Evolutionary conservation across 352 stramenopile genomes (phyloP).

Genomic region (Phytophthora sansomeana): DNA sequence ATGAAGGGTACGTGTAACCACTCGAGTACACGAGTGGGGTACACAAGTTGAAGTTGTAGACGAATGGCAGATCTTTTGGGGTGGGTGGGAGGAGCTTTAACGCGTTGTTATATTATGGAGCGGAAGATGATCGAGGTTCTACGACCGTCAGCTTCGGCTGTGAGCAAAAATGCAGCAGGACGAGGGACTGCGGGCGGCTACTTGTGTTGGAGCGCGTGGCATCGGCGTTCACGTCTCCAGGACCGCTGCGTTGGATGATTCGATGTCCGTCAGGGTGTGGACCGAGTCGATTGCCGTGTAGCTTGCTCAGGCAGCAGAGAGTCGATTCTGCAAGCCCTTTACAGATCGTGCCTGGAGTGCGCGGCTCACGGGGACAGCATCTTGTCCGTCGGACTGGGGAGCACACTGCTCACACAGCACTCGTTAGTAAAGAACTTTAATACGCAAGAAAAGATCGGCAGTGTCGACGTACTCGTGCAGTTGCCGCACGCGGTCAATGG

Average conservation of each 20-base stretch:
- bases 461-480: slow-evolving; percentile 40
- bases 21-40: background rate
- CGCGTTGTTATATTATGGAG: slow-evolving; percentile 9
- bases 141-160: background rate
- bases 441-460: background rate
- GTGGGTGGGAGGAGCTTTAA: background rate
- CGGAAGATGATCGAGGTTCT: background rate
- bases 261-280: background rate
- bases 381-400: slow-evolving; percentile 72
- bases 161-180: slow-evolving; percentile 21
- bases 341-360: slow-evolving; percentile 43
- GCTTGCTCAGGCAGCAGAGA: slow-evolving; percentile 23
- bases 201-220: background rate
- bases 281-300: slow-evolving; percentile 3
- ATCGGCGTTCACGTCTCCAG: background rate
- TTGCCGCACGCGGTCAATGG: slow-evolving; percentile 35
- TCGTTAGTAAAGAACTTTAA: background rate
- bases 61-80: slow-evolving; percentile 1
- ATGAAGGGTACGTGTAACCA: slow-evolving; percentile 6
- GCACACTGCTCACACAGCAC: slow-evolving; percentile 44
- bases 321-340: slow-evolving; percentile 18
- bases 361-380: slow-evolving; percentile 66
- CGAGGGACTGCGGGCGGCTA: slow-evolving; percentile 1
- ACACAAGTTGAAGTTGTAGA: slow-evolving; percentile 18
- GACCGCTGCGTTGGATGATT: background rate